These are phyloP conservation scores for Gleditsia sinensis DNA, from an alignment of 306 rosid genomes.

Conservation along the genomic window DNA sequence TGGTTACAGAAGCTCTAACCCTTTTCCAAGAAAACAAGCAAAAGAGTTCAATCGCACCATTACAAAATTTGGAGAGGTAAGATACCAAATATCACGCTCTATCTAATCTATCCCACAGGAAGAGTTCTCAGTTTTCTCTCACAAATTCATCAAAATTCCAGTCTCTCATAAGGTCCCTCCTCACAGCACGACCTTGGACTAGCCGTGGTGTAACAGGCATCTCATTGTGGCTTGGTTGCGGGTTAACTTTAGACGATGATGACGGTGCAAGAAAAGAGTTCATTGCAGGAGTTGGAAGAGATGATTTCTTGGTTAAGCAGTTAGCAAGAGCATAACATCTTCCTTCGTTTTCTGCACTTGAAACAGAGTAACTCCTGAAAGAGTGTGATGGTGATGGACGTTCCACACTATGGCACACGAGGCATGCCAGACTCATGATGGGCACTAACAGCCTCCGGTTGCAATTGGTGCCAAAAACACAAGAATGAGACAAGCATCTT, in stretches of 20 bases:
- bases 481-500: neutral
- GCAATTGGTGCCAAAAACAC: constrained; percentile 18
- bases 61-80: constrained; percentile 43
- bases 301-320: constrained; percentile 56
- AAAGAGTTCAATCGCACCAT: constrained; percentile 54
- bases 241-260: constrained; percentile 79
- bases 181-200: constrained; percentile 76
- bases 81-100: constrained; percentile 28
- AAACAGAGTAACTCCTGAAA: constrained; percentile 65
- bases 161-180: constrained; percentile 77
- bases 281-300: constrained; percentile 35
- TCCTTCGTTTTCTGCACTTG: constrained; percentile 68
- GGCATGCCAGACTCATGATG: constrained; percentile 67
- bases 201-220: constrained; percentile 63
- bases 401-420: constrained; percentile 67
- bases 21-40: constrained; percentile 39
- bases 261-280: constrained; percentile 40
- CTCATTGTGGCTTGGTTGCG: constrained; percentile 58
- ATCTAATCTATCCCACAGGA: constrained; percentile 36
- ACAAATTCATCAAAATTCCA: constrained; percentile 85
- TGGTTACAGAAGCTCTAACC: constrained; percentile 45
- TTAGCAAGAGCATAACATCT: constrained; percentile 60
- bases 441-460: constrained; percentile 23
- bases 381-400: constrained; percentile 80
- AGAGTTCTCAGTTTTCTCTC: constrained; percentile 37